Conservation (phyloP, 2,329 filamentous ascomycete species). For the Stenocarpella maydis region DNA sequence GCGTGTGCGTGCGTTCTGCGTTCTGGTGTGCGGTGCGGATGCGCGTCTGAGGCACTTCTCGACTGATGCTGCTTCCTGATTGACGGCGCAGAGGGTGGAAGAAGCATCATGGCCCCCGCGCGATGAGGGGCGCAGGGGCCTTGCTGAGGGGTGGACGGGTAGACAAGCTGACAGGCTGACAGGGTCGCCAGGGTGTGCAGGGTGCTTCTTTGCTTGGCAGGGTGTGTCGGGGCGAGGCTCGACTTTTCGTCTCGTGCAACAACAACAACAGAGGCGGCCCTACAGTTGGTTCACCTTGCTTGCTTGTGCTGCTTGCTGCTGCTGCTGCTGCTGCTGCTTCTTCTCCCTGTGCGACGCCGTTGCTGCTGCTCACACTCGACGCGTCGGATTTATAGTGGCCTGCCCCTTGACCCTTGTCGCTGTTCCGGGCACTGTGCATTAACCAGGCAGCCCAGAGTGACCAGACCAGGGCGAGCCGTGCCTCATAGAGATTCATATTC, state of each 20-base stretch:
- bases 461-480: no score
- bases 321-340: not conserved
- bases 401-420: no score
- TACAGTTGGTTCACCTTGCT: conserved; percentile 4
- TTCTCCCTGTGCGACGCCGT: conserved; percentile 2
- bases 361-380: not conserved
- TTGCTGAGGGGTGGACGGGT: no score
- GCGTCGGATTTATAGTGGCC: not conserved
- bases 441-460: no score
- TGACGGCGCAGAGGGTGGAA: conserved; percentile 11
- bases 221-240: not conserved
- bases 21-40: not conserved
- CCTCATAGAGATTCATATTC: no score
- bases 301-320: not conserved
- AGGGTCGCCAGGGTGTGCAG: no score
- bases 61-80: conserved; percentile 16
- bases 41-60: conserved; percentile 9
- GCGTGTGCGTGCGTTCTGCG: not conserved
- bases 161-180: no score
- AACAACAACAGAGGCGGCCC: conserved; percentile 4
- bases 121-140: conserved; percentile 7
- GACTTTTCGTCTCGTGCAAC: conserved; percentile 23
- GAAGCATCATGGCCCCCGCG: conserved; percentile 12
- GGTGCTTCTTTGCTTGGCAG: not conserved
- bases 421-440: no score